phyloP scores from a whole-genome alignment of 2,329 filamentous ascomycete genomes.

The Rhynchosporium agropyri region DNA sequence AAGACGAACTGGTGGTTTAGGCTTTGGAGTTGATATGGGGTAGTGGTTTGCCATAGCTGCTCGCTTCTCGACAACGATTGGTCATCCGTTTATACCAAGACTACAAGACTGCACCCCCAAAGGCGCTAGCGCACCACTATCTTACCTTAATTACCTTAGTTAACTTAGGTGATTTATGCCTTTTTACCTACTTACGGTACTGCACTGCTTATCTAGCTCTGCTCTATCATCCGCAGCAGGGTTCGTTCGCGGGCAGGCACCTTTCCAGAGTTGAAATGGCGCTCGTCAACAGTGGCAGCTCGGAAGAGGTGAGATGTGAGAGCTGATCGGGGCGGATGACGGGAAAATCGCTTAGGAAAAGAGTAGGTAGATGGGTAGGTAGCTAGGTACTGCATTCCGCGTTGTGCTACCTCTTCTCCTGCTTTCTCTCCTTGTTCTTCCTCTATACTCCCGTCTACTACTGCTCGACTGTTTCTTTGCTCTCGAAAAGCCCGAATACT shows the following conservation, averaged over 20 bases:
- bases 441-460: background rate
- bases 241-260: conserved; percentile 13
- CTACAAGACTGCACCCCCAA: background rate
- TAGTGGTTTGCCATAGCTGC: background rate
- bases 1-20: conserved; percentile 9
- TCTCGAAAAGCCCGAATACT: background rate
- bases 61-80: background rate
- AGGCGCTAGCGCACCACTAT: conserved; percentile 1
- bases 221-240: conserved; percentile 11
- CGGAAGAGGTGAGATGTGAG: conserved; percentile 12
- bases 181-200: background rate
- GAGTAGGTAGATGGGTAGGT: too few species aligned
- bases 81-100: background rate
- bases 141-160: background rate
- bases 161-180: too few species aligned
- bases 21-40: background rate
- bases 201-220: background rate
- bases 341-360: too few species aligned
- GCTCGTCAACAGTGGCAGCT: conserved; percentile 16
- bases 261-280: conserved; percentile 19
- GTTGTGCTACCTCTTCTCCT: background rate
- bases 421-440: background rate
- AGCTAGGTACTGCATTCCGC: background rate
- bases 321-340: conserved; percentile 21
- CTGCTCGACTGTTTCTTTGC: background rate